Evolutionary conservation across 495 filamentous ascomycete species (phyloP), one percentile per base, ranked within the genome.

Genomic region (Xylaria scruposa): DNA sequence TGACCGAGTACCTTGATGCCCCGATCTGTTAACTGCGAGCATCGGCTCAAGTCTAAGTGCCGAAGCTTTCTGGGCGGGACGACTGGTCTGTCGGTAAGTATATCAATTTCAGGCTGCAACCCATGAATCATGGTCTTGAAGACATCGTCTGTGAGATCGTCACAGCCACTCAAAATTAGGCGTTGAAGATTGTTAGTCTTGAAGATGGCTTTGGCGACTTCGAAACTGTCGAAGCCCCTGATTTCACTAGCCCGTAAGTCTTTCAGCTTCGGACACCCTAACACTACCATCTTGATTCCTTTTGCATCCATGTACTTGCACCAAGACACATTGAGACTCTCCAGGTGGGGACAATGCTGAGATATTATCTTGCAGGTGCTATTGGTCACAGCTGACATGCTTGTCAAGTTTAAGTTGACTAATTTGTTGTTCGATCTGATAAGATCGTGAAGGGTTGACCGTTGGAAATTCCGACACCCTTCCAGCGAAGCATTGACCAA

Each of bases 321-420:
- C 94, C 96, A 98, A 1, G 93, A 95, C 2, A 99, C 87, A 76
- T 98, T 96, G 71, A 98, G 86, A 67, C 85, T 86, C 78, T 97
- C 90, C 38, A 99, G 84, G 51, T 89, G 90, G 1, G 92, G 91
- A 73, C 96, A 98, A 15, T 91, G 91, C 36, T 92, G 86, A 3
- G 94, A 90, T 68, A 99, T 92, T 70, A 97, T 94, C 73, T 91
- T 94, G 88, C 95, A 93, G 8, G 95, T 91, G 17, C 88, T 89
- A 77, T 98, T 97, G 21, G 89, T 95, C 33, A 97, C 92, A 1
- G 90, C 90, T 2, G 87, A 81, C 73, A 98, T 85, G 0, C 94
- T 94, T 2, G 92, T 91, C 19, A 99, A 81, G 77, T 98, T 98
- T 73, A 99, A 85, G 72, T 93, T 90, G 53, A 90, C 87, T 51